These are phyloP conservation scores for Rosa chinensis DNA, from an alignment of 306 rosid genomes.

Conservation along the genomic window DNA sequence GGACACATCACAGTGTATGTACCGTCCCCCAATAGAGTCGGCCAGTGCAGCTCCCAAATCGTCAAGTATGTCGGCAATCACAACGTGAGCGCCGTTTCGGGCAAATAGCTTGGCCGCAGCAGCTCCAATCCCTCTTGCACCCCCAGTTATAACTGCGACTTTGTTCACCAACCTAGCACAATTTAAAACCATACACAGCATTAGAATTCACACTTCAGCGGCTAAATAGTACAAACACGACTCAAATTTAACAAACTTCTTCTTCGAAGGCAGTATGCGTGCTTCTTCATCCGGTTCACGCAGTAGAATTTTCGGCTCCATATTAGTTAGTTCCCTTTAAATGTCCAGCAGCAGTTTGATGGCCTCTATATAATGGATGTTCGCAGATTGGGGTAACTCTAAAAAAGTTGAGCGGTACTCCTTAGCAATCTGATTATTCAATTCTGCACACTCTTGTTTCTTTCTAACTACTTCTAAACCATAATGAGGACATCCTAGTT, in stretches of 20 bases:
- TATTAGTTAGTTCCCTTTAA: not conserved
- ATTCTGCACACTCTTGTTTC: conserved; percentile 32
- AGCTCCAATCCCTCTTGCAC: conserved; percentile 87
- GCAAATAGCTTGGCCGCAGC: conserved; percentile 71
- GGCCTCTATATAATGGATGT: conserved; percentile 2
- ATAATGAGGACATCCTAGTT: not conserved
- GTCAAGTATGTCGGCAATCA: conserved; percentile 76
- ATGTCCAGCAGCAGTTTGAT: not conserved
- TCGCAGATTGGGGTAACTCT: not conserved
- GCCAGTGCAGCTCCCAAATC: conserved; percentile 56
- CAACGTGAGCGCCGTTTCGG: conserved; percentile 62
- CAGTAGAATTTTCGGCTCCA: not conserved
- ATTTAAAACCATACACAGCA: not conserved
- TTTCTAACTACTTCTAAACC: conserved; percentile 43
- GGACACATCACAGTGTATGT: conserved; percentile 77
- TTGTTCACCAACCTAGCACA: conserved; percentile 48
- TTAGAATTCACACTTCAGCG: no score
- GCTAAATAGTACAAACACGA: not conserved
- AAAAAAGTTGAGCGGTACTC: conserved; percentile 3
- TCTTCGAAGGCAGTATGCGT: conserved; percentile 1
- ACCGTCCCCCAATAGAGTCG: conserved; percentile 50
- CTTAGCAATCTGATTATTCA: conserved; percentile 7
- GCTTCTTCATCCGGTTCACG: not conserved
- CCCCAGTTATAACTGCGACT: conserved; percentile 81
- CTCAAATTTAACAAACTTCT: conserved; percentile 7